Percentiles rank a stretch among this genome's conserved stretches.
Evolutionary conservation across 2,329 filamentous ascomycete species (phyloP).

Genomic region (Fusarium continuum): DNA sequence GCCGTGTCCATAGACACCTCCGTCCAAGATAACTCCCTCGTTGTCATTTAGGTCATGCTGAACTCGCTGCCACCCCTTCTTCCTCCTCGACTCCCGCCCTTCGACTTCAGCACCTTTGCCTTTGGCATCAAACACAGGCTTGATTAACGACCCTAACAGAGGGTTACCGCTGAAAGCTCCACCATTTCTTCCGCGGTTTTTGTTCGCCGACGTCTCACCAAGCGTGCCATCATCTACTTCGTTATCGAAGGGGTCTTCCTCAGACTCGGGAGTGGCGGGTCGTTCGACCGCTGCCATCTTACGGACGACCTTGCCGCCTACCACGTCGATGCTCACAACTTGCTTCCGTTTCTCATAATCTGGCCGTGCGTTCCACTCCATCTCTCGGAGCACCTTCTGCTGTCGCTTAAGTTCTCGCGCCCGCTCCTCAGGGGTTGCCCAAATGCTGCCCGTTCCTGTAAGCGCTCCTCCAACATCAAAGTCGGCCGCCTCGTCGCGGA

Average conservation of each 20-base stretch:
- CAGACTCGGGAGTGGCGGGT: slow-evolving; percentile 61
- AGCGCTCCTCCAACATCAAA: slow-evolving; percentile 63
- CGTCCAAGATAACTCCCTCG: slow-evolving; percentile 66
- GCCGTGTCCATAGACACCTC: slow-evolving; percentile 59
- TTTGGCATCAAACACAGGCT: slow-evolving; percentile 66
- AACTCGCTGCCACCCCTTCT: slow-evolving; percentile 65
- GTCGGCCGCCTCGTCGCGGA: slow-evolving; percentile 82
- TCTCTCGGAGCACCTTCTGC: slow-evolving; percentile 82
- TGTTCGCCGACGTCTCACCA: slow-evolving; percentile 50
- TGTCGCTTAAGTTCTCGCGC: slow-evolving; percentile 86
- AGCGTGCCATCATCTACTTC: slow-evolving; percentile 46
- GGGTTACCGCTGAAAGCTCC: slow-evolving; percentile 76
- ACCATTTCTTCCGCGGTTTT: slow-evolving; percentile 47
- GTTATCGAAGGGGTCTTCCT: slow-evolving; percentile 50
- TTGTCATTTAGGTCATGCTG: slow-evolving; percentile 69
- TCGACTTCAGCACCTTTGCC: slow-evolving; percentile 57
- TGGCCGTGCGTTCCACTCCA: slow-evolving; percentile 85
- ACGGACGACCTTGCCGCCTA: slow-evolving; percentile 78
- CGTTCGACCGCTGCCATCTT: slow-evolving; percentile 72
- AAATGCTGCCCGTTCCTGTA: slow-evolving; percentile 66
- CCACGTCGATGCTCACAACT: slow-evolving; percentile 85
- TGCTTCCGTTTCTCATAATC: slow-evolving; percentile 90
- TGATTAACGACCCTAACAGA: slow-evolving; percentile 70
- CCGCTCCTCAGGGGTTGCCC: slow-evolving; percentile 84
- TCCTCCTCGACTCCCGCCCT: slow-evolving; percentile 54